phyloP scores from a whole-genome alignment of 345 rosid genomes.

The Hibiscus tridactylites region DNA sequence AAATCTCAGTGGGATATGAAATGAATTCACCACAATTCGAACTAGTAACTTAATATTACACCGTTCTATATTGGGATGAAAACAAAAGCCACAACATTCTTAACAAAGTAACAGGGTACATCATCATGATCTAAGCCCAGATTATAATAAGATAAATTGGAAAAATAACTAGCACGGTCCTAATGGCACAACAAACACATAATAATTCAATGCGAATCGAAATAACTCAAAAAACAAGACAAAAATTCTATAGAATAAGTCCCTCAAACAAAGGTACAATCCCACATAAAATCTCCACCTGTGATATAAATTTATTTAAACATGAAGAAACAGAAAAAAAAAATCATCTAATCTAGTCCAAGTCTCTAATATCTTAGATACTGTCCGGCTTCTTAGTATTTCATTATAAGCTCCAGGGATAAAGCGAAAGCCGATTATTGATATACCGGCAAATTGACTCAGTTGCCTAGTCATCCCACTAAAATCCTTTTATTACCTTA shows the following conservation, averaged over 20 bases:
- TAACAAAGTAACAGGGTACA: background rate
- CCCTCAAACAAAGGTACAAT: background rate
- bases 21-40: background rate
- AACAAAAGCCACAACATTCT: background rate
- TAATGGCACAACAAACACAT: background rate
- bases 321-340: background rate
- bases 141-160: background rate
- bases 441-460: background rate
- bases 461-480: background rate
- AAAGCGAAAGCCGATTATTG: background rate
- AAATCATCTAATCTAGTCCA: background rate
- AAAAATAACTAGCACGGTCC: background rate
- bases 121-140: background rate
- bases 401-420: background rate
- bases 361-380: background rate
- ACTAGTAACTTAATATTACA: background rate
- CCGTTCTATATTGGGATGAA: background rate
- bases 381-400: background rate
- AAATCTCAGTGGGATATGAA: background rate
- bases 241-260: background rate
- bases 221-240: background rate
- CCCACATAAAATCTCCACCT: background rate
- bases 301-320: background rate
- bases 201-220: background rate
- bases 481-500: background rate